Evolutionary conservation across 1,284 basidiomycete species (phyloP), one percentile per base, ranked within the genome.

Genomic region (Austroboletus olivaceoglutinosus): DNA sequence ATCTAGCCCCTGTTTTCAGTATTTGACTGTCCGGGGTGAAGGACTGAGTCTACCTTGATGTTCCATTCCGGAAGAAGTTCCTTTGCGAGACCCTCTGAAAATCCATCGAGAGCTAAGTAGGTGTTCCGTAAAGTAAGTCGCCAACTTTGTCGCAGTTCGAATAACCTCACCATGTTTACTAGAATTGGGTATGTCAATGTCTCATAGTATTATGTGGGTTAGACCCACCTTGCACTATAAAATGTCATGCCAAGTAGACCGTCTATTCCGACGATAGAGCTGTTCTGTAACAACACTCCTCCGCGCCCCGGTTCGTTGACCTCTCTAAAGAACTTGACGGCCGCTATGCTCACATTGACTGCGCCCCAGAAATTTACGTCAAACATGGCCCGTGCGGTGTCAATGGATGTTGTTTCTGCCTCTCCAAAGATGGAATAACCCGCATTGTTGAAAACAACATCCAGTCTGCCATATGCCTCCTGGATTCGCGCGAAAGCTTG

Each of bases 321-420:
- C 19, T 62, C 52, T 5, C 54, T 44, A 7, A 64, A 62, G 37
- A 64, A 62, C 19, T 41, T 25, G 47, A 62, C 21, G 19, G 41
- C 41, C 15, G 43, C 48, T 9, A 30, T 31, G 37, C 57, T 61
- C 18, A 62, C 54, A 3, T 45, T 43, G 10, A 56, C 45, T 2
- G 47, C 49, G 0, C 61, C 59, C 59, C 61, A 63, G 25, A 63
- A 60, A 19, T 59, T 60, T 5, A 61, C 60, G 0, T 61, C 59
- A 15, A 61, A 64, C 45, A 63, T 5, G 13, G 31, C 48, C 1
- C 48, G 54, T 13, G 54, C 57, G 4, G n/a, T 6, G 2, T 38
- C 34, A 8, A 44, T 25, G 5, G 37, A 45, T 15, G 16, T 45
- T 29, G 30, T 36, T 9, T 57, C 55, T 2, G 57, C 55, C 11